Evolutionary conservation across 148 eudicot genomes (phyloP), one percentile per base, ranked within the genome.

Genomic region (Rhododendron griersonianum): DNA sequence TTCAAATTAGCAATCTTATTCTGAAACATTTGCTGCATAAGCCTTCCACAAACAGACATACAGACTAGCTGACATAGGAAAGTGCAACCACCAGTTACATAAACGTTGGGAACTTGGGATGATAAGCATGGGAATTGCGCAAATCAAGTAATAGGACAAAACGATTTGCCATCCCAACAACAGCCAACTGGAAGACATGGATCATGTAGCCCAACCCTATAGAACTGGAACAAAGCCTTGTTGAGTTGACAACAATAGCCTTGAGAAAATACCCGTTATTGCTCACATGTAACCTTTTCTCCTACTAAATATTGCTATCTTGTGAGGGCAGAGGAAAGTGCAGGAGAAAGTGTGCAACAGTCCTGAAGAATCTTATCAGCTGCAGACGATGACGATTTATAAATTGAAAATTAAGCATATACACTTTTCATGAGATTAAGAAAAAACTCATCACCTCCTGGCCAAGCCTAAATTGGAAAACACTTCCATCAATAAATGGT

Each of bases 11-110:
- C 16, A 15, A 63, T 44, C 48, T 8, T 83, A 33, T 65, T 51
- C 51, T n/a, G 55, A 53, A 44, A 5, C 13, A 2, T 63, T n/a
- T 33, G 33, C 39, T 67, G 6, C 19, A 23, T 28, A n/a, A 83
- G 51, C 78, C 61, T 83, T 78, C 35, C 85, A 83, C 41, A 69
- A 48, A 50, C 7, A 69, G 57, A 83, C 48, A 82, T 82, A n/a
- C 28, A 18, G 74, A 69, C 44, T 67, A 5, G 78, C 50, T 83
- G 61, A 15, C 8, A 14, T 1, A 69, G 18, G 35, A 82, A 83
- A 65, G 41, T 63, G 85, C 57, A 65, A 83, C 33, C 33, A n/a
- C 11, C 57, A 44, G 77, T 4, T 28, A 67, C 8, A 65, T 23
- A 83, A 65, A 67, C 5, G 19, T 80, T 51, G 37, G 5, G 39